Evolutionary conservation across 345 rosid genomes (phyloP).

Genomic region (Cardamine occulta): DNA sequence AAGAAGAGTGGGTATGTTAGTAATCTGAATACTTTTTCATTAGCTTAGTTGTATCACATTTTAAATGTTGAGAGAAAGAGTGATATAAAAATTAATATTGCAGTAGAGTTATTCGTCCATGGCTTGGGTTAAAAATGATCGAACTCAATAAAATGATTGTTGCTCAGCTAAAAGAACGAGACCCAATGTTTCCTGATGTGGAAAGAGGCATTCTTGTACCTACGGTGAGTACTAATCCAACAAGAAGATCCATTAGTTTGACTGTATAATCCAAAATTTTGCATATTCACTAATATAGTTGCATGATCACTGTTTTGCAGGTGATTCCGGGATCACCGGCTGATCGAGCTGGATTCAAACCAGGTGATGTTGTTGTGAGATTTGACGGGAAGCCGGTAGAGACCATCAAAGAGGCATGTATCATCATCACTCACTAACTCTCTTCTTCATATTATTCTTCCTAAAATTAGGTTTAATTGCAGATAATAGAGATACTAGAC

Average conservation of each 20-base stretch:
- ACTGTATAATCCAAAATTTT: neutral
- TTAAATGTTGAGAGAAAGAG: neutral
- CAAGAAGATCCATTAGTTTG: neutral
- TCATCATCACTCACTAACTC: neutral
- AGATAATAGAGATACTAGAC: conserved; percentile 76
- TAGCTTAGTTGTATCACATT: neutral
- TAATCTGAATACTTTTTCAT: neutral
- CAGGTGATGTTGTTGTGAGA: conserved; percentile 78
- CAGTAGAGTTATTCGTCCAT: conserved; percentile 94
- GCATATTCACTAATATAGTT: too few relatives aligned
- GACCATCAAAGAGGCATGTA: conserved; percentile 74
- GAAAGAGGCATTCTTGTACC: conserved; percentile 75
- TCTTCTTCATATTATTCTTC: neutral
- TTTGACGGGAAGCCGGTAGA: conserved; percentile 78
- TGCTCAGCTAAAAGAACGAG: conserved; percentile 83
- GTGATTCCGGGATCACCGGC: conserved; percentile 93
- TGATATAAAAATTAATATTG: conserved; percentile 29
- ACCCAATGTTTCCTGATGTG: conserved; percentile 70
- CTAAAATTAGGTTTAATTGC: conserved; percentile 18
- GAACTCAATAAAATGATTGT: conserved; percentile 83
- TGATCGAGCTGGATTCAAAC: conserved; percentile 79
- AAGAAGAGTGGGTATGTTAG: conserved; percentile 71
- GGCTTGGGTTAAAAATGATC: conserved; percentile 95
- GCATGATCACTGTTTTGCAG: conserved; percentile 42
- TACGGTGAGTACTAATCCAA: conserved; percentile 50